phyloP scores from a whole-genome alignment of 2,329 filamentous ascomycete genomes.

The Cercospora sojina region DNA sequence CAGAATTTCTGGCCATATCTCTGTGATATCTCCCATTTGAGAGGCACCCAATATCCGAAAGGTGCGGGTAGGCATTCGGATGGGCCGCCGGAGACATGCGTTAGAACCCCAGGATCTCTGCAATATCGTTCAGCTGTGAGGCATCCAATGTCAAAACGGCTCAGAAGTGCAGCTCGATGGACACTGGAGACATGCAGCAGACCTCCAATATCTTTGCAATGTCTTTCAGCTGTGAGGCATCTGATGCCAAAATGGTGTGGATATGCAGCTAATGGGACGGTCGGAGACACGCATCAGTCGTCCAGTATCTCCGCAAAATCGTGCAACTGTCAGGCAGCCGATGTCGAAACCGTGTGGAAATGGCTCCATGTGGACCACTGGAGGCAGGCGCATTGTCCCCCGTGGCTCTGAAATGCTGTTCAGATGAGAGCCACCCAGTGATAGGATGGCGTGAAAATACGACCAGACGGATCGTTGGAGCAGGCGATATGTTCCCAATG shows the following conservation, averaged over 20 bases:
- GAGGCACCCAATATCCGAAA: neutral
- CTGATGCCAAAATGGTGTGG: neutral
- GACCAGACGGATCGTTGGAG: neutral
- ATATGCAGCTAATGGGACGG: neutral
- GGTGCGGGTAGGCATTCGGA: fast-evolving
- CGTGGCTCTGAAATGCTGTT: neutral
- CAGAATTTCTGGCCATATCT: neutral
- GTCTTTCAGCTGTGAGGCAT: neutral
- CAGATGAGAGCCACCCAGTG: neutral
- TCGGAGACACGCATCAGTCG: neutral
- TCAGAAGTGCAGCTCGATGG: neutral
- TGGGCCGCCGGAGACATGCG: neutral
- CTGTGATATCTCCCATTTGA: neutral
- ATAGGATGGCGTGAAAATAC: neutral
- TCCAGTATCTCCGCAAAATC: neutral
- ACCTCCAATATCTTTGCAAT: neutral
- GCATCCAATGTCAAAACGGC: neutral
- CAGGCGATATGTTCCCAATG: neutral
- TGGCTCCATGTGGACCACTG: neutral
- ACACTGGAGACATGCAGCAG: neutral
- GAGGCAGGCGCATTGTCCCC: neutral
- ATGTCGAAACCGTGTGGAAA: neutral
- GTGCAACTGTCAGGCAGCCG: neutral
- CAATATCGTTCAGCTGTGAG: neutral
- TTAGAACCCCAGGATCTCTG: neutral